Base-by-base conservation (phyloP, 2,329 filamentous ascomycete genomes). In the Macrophomina pseudophaseolina region DNA sequence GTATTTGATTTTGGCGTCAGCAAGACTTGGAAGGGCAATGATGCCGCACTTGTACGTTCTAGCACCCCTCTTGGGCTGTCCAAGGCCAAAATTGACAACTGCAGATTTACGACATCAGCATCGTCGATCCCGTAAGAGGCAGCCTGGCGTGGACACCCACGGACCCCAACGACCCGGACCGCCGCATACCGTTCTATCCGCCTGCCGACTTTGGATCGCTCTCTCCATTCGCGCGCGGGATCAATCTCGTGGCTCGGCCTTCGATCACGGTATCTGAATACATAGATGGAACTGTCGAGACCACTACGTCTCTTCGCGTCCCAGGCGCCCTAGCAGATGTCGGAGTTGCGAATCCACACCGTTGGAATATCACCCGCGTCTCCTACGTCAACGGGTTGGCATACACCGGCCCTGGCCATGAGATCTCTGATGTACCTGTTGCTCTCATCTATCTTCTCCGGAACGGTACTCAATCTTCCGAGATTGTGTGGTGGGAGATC, bases 401-500 rank as follows among this genome's bases (percentile, higher is more conserved):
- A 11, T 64, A 52, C 18, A 53, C 48, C 9, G 59, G 59, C 4
- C 60, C 60, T 4, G 48, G 32, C 16, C 16, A 40, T 7, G 33
- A 53, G 5, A n/a, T 53, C 4, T 52, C 12, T 14, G 32, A 64
- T 32, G 14, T 64, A 11, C 18, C 60, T 8, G 60, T 64, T 18
- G 48, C 23, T 16, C 23, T 53, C n/a, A 40, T 53, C 4, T 64
- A 64, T 30, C 12, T 53, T 5, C 18, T 64, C 6, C 60, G 53
- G n/a, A 51, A 51, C 11, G 23, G 23, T 4, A 42, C 12, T 12
- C 11, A 14, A 7, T 33, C 48, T 0, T 23, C 28, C 32, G 60
- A 64, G 33, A 40, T 64, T n/a, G 46, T 53, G 5, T 64, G 60
- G 60, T 64, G 60, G 60, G 60, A 64, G 18, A 30, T 64, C 5